A percentile compares a stretch with the other conserved stretches of the same genome.
Evolutionary conservation across 1,284 basidiomycete genomes (phyloP).

Genomic region (Sanghuangporus sanghuang): DNA sequence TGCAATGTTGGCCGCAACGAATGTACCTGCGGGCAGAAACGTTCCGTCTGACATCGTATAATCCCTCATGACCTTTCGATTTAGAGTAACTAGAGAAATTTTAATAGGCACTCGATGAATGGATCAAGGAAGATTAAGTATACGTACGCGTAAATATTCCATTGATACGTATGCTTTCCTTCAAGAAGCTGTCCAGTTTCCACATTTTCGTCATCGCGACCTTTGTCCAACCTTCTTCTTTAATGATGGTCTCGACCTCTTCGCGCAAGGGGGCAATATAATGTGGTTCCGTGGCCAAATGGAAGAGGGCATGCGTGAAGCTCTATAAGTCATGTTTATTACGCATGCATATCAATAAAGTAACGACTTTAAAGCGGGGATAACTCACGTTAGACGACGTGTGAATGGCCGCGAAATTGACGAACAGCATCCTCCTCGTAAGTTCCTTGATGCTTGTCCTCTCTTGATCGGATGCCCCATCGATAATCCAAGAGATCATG

Average conservation of each 20-base stretch:
- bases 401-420: conserved; percentile 31
- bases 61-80: conserved; percentile 29
- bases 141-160: conserved; percentile 24
- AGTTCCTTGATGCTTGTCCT: conserved; percentile 12
- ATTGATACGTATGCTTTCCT: conserved; percentile 37
- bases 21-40: conserved; percentile 37
- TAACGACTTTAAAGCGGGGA: conserved; percentile 20
- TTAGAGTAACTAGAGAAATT: conserved; percentile 2
- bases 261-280: conserved; percentile 39
- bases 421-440: conserved; percentile 21
- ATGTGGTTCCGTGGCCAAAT: conserved; percentile 37
- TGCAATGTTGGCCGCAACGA: conserved; percentile 37
- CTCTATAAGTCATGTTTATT: conserved; percentile 27
- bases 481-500: conserved; percentile 15
- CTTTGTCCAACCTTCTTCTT: conserved; percentile 41
- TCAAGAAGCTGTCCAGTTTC: conserved; percentile 46
- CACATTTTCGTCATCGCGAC: conserved; percentile 36
- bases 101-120: background rate
- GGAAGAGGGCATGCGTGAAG: conserved; percentile 33
- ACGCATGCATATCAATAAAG: background rate
- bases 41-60: conserved; percentile 37
- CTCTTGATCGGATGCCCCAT: conserved; percentile 13
- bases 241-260: conserved; percentile 35
- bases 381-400: conserved; percentile 25
- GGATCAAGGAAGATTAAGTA: background rate